Evolutionary conservation across 208 protist species (phyloP).

Genomic region (Novymonas esmeraldas): DNA sequence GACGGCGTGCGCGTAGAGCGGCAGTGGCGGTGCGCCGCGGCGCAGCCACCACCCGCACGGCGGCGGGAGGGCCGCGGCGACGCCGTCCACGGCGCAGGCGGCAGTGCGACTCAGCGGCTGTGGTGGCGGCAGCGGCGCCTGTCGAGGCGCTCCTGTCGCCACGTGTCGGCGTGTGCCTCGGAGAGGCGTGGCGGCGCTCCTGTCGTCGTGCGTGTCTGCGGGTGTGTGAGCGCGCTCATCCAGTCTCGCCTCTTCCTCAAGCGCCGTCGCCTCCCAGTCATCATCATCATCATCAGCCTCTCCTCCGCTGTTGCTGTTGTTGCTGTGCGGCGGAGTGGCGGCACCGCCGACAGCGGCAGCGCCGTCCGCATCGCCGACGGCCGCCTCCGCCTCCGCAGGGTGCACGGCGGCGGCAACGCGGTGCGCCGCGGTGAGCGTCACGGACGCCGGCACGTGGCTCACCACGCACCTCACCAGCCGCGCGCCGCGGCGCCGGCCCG

Average conservation of each 20-base stretch:
- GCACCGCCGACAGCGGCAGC: neutral
- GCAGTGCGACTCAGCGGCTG: neutral
- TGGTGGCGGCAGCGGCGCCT: neutral
- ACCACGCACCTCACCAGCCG: conserved; percentile 27
- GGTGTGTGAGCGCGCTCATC: neutral
- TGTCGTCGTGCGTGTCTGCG: no score
- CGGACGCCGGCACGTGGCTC: conserved; percentile 23
- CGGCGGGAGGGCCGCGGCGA: conserved; percentile 17
- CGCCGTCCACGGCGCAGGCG: conserved; percentile 1
- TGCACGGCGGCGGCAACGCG: conserved; percentile 11
- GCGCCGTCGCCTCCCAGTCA: conserved; percentile 28
- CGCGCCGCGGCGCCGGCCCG: neutral
- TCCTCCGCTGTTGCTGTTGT: neutral
- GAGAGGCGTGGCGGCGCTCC: no score
- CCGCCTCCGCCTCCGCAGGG: neutral
- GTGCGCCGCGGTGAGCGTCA: conserved; percentile 11
- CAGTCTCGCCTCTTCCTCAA: conserved; percentile 25
- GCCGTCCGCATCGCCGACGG: neutral
- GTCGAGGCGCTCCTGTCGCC: neutral
- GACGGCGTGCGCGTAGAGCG: conserved; percentile 25
- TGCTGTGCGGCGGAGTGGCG: neutral
- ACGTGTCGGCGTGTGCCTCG: neutral
- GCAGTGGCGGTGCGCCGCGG: conserved; percentile 2
- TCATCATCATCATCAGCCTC: conserved; percentile 3
- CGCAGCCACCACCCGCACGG: conserved; percentile 34